Conservation (phyloP, 139 green algal species). For the Chlamydomonas sp. region DNA sequence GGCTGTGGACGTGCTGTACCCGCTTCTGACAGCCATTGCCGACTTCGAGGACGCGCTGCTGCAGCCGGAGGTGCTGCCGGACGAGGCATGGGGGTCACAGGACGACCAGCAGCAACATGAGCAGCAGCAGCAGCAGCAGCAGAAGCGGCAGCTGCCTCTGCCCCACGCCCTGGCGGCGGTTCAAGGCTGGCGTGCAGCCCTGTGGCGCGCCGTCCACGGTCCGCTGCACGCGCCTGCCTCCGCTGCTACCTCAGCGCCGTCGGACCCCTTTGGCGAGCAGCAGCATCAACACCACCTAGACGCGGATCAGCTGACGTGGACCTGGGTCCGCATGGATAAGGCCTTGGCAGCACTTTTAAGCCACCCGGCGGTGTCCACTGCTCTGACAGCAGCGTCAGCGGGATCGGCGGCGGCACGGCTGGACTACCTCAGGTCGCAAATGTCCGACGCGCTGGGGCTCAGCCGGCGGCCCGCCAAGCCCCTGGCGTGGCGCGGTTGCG, state of each 20-base stretch:
- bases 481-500: slow-evolving; percentile 82
- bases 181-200: slow-evolving; percentile 57
- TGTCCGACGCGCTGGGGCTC: slow-evolving; percentile 48
- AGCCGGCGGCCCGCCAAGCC: slow-evolving; percentile 59
- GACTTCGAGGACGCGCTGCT: slow-evolving; percentile 55
- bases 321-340: slow-evolving; percentile 67
- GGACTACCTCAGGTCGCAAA: slow-evolving; percentile 33
- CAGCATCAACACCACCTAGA: slow-evolving; percentile 30
- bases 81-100: slow-evolving; percentile 11
- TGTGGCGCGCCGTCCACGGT: slow-evolving; percentile 65
- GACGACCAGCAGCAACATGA: too few relatives aligned
- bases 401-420: neutral
- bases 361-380: neutral
- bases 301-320: slow-evolving; percentile 66
- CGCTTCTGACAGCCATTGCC: slow-evolving; percentile 48
- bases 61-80: neutral
- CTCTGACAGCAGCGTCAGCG: neutral
- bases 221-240: slow-evolving; percentile 25
- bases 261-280: neutral
- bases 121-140: slow-evolving; percentile 3
- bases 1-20: slow-evolving; percentile 65
- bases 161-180: slow-evolving; percentile 29
- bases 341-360: slow-evolving; percentile 46
- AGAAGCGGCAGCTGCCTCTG: neutral
- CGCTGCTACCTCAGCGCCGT: neutral